Evolutionary conservation across 2,329 filamentous ascomycete species (phyloP).

Genomic region (Exophiala viscosa): DNA sequence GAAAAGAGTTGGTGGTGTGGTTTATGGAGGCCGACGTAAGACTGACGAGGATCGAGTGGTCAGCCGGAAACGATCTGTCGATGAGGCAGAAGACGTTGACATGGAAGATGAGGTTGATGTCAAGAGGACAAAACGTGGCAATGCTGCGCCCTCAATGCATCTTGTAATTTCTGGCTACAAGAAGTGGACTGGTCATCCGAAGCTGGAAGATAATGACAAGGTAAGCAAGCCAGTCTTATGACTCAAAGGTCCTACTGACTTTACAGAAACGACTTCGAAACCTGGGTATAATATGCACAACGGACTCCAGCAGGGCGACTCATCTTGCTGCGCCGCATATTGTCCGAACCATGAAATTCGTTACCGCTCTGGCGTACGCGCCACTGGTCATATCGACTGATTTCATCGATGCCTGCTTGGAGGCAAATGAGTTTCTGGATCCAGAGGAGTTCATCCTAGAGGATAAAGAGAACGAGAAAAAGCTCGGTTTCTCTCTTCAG

Average conservation of each 20-base stretch:
- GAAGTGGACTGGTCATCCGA: conserved; percentile 70
- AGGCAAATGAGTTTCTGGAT: conserved; percentile 62
- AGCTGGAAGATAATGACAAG: conserved; percentile 74
- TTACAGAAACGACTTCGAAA: conserved; percentile 72
- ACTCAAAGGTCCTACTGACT: conserved; percentile 12
- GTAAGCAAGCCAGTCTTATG: conserved; percentile 48
- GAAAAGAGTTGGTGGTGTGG: conserved; percentile 69
- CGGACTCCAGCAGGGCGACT: conserved; percentile 72
- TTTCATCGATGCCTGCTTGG: conserved; percentile 75
- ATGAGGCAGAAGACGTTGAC: conserved; percentile 32
- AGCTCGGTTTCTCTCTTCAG: conserved; percentile 65
- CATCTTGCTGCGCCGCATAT: conserved; percentile 84
- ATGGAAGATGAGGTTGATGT: conserved; percentile 44
- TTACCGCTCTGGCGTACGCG: conserved; percentile 77
- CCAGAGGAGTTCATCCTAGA: conserved; percentile 64
- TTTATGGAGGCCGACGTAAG: conserved; percentile 54
- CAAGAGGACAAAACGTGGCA: conserved; percentile 50
- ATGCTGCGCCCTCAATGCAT: conserved; percentile 64
- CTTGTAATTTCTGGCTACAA: conserved; percentile 81
- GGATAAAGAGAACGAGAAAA: conserved; percentile 70
- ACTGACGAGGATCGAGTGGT: conserved; percentile 39
- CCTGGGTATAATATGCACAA: conserved; percentile 75
- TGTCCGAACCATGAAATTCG: conserved; percentile 89
- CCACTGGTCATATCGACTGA: conserved; percentile 71
- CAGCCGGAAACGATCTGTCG: conserved; percentile 43